These are phyloP conservation scores for Tulasnella sp. DNA, from an alignment of 768 basidiomycete genomes.

Conservation along the genomic window DNA sequence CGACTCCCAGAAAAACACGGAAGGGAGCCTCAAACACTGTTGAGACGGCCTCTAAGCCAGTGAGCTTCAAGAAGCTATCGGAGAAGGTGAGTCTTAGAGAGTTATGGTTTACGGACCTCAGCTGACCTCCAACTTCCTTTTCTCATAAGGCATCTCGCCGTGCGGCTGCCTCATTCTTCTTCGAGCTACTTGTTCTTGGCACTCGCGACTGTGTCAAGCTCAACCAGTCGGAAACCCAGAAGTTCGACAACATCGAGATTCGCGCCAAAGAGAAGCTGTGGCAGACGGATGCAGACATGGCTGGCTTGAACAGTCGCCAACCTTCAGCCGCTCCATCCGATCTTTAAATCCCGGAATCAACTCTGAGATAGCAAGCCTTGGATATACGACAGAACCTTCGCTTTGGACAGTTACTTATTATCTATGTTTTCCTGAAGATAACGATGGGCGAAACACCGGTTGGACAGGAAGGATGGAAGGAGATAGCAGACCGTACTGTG, in stretches of 20 bases:
- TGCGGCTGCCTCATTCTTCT: constrained; percentile 94
- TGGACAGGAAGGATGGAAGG: no score
- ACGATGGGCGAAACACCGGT: no score
- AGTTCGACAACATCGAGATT: constrained; percentile 83
- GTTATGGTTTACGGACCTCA: neutral
- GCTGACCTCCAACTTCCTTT: neutral
- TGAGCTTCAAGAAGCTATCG: constrained; percentile 71
- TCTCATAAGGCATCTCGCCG: constrained; percentile 63
- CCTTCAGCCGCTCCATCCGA: neutral
- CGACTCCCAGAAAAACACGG: neutral
- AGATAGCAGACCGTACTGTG: neutral
- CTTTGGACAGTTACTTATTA: neutral
- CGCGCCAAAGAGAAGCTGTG: constrained; percentile 74
- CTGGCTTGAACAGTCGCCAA: neutral
- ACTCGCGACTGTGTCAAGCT: constrained; percentile 86
- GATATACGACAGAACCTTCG: neutral
- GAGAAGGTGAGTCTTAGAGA: constrained; percentile 47
- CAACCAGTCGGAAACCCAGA: constrained; percentile 39
- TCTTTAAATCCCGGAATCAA: neutral
- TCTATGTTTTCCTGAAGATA: neutral
- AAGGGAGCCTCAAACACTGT: constrained; percentile 30
- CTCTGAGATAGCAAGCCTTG: neutral
- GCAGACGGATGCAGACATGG: constrained; percentile 30
- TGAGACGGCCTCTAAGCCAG: constrained; percentile 34
- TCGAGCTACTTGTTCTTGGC: constrained; percentile 87